A percentile compares a stretch with the other conserved stretches of the same genome.
phyloP scores from a whole-genome alignment of 164 flowering plant species.

The Piper betle region DNA sequence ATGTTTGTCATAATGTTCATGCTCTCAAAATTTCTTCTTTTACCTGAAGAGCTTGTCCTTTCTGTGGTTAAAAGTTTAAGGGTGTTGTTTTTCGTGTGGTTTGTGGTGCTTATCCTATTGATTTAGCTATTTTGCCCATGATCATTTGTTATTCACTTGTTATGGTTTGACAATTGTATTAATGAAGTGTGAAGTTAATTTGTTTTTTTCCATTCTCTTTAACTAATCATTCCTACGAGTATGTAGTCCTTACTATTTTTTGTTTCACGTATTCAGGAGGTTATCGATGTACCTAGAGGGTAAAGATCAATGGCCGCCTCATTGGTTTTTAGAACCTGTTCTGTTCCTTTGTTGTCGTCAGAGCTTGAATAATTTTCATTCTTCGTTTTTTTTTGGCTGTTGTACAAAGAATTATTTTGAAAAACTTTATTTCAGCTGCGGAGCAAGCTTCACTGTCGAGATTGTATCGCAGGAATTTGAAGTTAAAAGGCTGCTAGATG shows the following conservation, averaged over 20 bases:
- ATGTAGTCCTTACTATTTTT: background rate
- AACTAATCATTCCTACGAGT: background rate
- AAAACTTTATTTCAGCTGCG: constrained; percentile 46
- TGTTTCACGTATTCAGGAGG: constrained; percentile 48
- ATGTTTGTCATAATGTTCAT: too few species aligned
- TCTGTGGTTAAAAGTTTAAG: too few species aligned
- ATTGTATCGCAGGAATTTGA: constrained; percentile 83
- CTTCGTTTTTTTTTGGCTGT: background rate
- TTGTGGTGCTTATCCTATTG: too few species aligned
- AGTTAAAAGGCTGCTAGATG: constrained; percentile 91
- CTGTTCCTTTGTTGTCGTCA: too few species aligned
- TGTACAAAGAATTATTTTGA: background rate
- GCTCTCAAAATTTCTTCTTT: too few species aligned
- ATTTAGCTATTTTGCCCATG: too few species aligned
- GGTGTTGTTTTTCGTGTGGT: too few species aligned
- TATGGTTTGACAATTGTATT: too few species aligned
- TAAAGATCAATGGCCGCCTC: constrained; percentile 19
- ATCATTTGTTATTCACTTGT: too few species aligned
- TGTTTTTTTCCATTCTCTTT: background rate
- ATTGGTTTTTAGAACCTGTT: background rate
- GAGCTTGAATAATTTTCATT: background rate
- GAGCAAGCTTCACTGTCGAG: constrained; percentile 73
- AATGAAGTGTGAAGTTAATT: background rate
- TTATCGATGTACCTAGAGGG: constrained; percentile 92
- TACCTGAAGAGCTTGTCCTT: too few species aligned